Conservation (phyloP, 2,329 filamentous ascomycete species). For the Penicillium sp. region DNA sequence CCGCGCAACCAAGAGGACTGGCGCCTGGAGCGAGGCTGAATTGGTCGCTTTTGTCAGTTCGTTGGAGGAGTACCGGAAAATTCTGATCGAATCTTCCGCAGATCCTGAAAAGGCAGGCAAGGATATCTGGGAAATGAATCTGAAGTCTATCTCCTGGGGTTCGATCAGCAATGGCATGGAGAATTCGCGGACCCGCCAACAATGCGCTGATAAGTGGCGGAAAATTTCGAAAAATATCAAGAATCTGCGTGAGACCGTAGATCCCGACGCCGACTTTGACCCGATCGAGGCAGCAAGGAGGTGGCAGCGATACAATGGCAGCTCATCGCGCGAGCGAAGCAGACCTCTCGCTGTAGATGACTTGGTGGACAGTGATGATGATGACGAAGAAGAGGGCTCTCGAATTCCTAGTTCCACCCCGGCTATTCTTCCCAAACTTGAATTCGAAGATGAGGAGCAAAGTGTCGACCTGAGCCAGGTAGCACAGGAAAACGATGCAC, state of each 20-base stretch:
- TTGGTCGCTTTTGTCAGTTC: slow-evolving; percentile 21
- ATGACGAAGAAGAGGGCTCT: slow-evolving; percentile 3
- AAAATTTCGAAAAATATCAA: slow-evolving; percentile 24
- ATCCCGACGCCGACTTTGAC: slow-evolving; percentile 24
- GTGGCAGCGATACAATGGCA: slow-evolving; percentile 6
- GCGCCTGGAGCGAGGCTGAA: slow-evolving; percentile 36
- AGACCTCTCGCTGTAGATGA: slow-evolving; percentile 12
- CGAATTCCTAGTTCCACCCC: slow-evolving; percentile 1
- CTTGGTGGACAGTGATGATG: slow-evolving; percentile 13
- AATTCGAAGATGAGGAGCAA: neutral
- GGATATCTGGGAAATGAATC: slow-evolving; percentile 35
- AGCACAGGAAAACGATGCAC: neutral
- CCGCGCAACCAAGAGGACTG: slow-evolving; percentile 29
- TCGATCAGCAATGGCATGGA: slow-evolving; percentile 25
- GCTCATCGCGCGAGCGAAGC: slow-evolving; percentile 11
- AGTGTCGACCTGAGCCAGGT: neutral
- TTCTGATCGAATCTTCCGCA: slow-evolving; percentile 7
- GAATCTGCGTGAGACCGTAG: slow-evolving; percentile 15
- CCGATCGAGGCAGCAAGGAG: slow-evolving; percentile 6
- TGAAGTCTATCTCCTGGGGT: slow-evolving; percentile 29
- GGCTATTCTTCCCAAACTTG: neutral
- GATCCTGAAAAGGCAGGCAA: slow-evolving; percentile 21
- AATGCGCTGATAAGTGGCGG: slow-evolving; percentile 38
- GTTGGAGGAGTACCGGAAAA: slow-evolving; percentile 21
- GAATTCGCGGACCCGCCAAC: slow-evolving; percentile 32